phyloP scores from a whole-genome alignment of 768 basidiomycete species.

The Pisolithus orientalis region DNA sequence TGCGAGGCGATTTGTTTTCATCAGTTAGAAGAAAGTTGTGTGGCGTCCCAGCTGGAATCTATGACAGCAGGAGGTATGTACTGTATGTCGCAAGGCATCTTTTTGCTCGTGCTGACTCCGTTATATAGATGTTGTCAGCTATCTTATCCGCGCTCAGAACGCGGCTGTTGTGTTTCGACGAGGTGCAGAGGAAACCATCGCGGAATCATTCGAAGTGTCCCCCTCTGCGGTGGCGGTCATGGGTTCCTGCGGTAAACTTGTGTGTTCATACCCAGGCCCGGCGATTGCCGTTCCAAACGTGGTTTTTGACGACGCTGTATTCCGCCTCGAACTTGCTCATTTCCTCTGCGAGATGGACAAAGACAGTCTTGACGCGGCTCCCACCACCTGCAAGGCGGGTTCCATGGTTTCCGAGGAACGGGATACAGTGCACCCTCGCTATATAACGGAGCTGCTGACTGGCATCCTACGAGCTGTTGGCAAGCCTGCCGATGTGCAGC shows the following conservation, averaged over 20 bases:
- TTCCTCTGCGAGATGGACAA: conserved; percentile 32
- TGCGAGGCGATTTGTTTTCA: neutral
- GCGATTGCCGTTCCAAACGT: conserved; percentile 30
- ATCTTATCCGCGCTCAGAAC: conserved; percentile 41
- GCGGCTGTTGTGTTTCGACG: conserved; percentile 38
- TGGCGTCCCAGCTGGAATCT: conserved; percentile 10
- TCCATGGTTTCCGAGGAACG: conserved; percentile 15
- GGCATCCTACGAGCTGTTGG: conserved; percentile 36
- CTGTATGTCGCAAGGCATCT: neutral
- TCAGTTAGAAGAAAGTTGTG: conserved; percentile 1
- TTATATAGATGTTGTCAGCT: conserved; percentile 29
- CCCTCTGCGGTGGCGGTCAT: conserved; percentile 30
- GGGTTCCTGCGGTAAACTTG: conserved; percentile 33
- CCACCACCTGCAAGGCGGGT: conserved; percentile 33
- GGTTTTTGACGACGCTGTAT: conserved; percentile 21
- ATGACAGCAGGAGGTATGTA: conserved; percentile 21
- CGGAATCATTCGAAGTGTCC: conserved; percentile 43
- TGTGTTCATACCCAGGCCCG: conserved; percentile 40
- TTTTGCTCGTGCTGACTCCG: neutral
- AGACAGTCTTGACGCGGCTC: conserved; percentile 25
- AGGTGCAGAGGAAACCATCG: conserved; percentile 17
- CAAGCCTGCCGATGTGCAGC: conserved; percentile 9
- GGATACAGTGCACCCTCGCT: conserved; percentile 30
- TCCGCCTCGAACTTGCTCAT: conserved; percentile 29
- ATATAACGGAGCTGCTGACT: conserved; percentile 41